Conservation (phyloP, 2,329 filamentous ascomycete species). For the Aspergillus aculeatinus region DNA sequence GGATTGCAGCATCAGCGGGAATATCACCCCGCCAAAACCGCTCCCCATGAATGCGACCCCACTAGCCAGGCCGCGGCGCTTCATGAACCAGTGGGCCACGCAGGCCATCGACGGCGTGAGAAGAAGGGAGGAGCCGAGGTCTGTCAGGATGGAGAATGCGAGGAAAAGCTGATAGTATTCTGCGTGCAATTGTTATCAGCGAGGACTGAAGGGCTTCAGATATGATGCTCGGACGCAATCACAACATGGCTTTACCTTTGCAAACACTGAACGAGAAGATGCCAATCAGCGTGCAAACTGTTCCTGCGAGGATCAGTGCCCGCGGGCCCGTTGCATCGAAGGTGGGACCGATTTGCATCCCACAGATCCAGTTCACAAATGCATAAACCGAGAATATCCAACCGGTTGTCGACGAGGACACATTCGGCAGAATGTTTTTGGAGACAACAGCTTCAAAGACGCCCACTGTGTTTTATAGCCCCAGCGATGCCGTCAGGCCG, state of each 20-base stretch:
- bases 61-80: constrained; percentile 33
- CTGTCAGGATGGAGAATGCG: constrained; percentile 40
- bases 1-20: constrained; percentile 33
- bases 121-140: constrained; percentile 39
- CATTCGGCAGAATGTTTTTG: constrained; percentile 13
- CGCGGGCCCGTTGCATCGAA: constrained; percentile 30
- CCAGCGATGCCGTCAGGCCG: constrained; percentile 33
- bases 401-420: constrained; percentile 16
- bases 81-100: constrained; percentile 36
- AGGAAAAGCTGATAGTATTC: constrained; percentile 47
- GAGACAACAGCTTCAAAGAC: constrained; percentile 22
- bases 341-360: constrained; percentile 27
- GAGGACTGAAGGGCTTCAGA: no score
- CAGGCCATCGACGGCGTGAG: constrained; percentile 29
- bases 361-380: constrained; percentile 28
- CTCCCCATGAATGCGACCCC: constrained; percentile 36
- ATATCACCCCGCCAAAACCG: constrained; percentile 33
- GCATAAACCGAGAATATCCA: constrained; percentile 31
- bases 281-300: constrained; percentile 16
- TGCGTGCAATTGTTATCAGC: neutral
- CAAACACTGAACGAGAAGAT: constrained; percentile 24
- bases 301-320: constrained; percentile 21
- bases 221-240: no score
- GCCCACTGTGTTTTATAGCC: constrained; percentile 36
- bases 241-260: constrained; percentile 9